These are phyloP conservation scores for Fusarium sp. DNA, from an alignment of 2,329 filamentous ascomycete species.

Conservation along the genomic window DNA sequence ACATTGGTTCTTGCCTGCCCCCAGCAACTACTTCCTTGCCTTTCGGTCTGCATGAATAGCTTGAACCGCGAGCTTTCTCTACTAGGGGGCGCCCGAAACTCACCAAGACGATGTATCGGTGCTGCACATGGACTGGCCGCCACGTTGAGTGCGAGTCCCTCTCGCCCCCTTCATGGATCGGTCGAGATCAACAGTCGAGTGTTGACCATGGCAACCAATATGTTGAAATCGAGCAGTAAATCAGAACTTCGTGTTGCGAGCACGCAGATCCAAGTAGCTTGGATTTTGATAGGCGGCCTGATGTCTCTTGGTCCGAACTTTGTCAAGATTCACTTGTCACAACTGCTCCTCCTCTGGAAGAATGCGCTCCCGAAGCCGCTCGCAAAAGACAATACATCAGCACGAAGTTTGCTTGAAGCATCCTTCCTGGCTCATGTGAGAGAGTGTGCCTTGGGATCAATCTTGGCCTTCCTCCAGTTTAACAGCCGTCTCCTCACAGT, in stretches of 20 bases:
- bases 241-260: slow-evolving; percentile 90
- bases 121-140: slow-evolving; percentile 92
- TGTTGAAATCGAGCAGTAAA: slow-evolving; percentile 90
- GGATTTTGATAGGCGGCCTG: slow-evolving; percentile 93
- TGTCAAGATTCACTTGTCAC: slow-evolving; percentile 96
- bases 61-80: slow-evolving; percentile 84
- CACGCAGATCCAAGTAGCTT: slow-evolving; percentile 96
- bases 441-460: slow-evolving; percentile 90
- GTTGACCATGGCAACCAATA: slow-evolving; percentile 85
- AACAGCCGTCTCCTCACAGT: slow-evolving; percentile 91
- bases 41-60: slow-evolving; percentile 97
- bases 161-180: slow-evolving; percentile 90
- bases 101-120: slow-evolving; percentile 82
- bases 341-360: slow-evolving; percentile 93
- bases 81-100: slow-evolving; percentile 76
- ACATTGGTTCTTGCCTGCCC: slow-evolving; percentile 89
- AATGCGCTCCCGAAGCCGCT: slow-evolving; percentile 94
- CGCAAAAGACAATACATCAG: slow-evolving; percentile 87
- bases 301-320: slow-evolving; percentile 98
- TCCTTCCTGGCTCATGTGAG: slow-evolving; percentile 94
- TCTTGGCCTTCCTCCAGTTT: slow-evolving; percentile 90
- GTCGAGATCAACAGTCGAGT: slow-evolving; percentile 95
- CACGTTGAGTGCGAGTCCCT: slow-evolving; percentile 85
- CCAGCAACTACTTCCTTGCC: slow-evolving; percentile 86
- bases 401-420: slow-evolving; percentile 84